Evolutionary conservation across 805 yeast genomes (phyloP).

Genomic region (Phaffomyces thermotolerans): DNA sequence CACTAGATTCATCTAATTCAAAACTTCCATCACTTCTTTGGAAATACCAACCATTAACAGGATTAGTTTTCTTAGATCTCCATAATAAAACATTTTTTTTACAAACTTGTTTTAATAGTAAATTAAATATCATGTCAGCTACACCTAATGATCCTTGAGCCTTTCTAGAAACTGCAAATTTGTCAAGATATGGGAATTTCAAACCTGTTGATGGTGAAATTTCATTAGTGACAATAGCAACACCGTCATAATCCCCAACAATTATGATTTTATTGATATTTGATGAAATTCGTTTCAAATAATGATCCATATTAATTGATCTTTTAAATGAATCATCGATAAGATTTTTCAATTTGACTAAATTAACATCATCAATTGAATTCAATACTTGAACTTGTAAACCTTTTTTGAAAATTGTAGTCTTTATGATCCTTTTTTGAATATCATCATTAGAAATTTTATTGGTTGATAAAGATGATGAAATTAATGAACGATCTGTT

Average conservation of each 20-base stretch:
- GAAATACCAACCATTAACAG: conserved; percentile 96
- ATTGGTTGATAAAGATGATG: conserved; percentile 80
- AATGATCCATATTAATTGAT: conserved; percentile 56
- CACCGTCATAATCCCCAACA: conserved; percentile 94
- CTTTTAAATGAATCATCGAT: conserved; percentile 77
- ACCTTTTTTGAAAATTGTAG: conserved; percentile 78
- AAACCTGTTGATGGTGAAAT: conserved; percentile 13
- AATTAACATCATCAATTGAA: conserved; percentile 29
- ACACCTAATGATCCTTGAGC: conserved; percentile 90
- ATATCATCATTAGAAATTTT: conserved; percentile 23
- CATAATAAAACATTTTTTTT: conserved; percentile 58
- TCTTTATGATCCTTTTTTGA: conserved; percentile 30
- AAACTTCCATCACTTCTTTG: conserved; percentile 77
- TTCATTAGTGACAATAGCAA: conserved; percentile 89
- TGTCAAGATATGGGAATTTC: conserved; percentile 75
- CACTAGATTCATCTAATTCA: conserved; percentile 30
- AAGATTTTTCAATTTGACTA: conserved; percentile 48
- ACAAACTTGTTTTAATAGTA: conserved; percentile 61
- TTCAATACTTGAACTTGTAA: conserved; percentile 20
- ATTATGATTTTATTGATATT: conserved; percentile 70
- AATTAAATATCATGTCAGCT: conserved; percentile 88
- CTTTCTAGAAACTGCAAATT: conserved; percentile 80
- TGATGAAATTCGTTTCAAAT: conserved; percentile 56
- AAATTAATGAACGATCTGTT: conserved; percentile 85
- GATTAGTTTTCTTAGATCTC: conserved; percentile 83